These are phyloP conservation scores for Globisporangium apiculatum DNA, from an alignment of 352 stramenopile species.

Conservation along the genomic window DNA sequence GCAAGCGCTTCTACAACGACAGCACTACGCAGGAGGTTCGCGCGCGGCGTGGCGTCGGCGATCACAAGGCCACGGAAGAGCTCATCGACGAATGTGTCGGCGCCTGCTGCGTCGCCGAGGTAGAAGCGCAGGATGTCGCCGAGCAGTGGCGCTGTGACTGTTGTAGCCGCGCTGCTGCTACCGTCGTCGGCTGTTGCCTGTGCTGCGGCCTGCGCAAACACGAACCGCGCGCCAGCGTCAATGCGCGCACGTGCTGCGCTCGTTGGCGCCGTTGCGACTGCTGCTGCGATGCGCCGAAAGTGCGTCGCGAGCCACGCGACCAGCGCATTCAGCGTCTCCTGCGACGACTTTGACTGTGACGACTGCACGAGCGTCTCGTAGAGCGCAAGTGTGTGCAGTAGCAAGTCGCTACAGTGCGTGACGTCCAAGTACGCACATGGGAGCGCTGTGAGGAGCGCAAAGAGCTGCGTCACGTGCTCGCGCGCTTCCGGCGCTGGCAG, in stretches of 20 bases:
- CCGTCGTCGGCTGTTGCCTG: too few relatives aligned
- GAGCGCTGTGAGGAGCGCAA: constrained; percentile 24
- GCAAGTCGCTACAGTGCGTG: constrained; percentile 10
- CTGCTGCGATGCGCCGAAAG: constrained; percentile 12
- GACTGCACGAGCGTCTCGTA: constrained; percentile 1
- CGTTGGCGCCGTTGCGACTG: not conserved
- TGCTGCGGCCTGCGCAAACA: constrained; percentile 7
- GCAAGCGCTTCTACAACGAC: constrained; percentile 33
- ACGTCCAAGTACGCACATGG: constrained; percentile 27
- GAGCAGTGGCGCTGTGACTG: constrained; percentile 10
- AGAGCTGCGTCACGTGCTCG: constrained; percentile 14
- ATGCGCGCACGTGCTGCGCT: constrained; percentile 3
- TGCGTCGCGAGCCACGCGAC: constrained; percentile 12
- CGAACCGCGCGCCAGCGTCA: constrained; percentile 5
- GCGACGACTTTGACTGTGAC: not conserved
- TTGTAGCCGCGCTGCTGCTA: not conserved
- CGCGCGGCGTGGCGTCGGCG: not conserved
- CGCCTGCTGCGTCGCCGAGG: constrained; percentile 9
- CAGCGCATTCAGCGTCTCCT: constrained; percentile 2
- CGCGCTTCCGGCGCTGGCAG: not conserved
- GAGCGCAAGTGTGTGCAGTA: constrained; percentile 10
- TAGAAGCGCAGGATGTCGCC: constrained; percentile 28
- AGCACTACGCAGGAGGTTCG: constrained; percentile 18
- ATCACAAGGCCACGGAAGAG: constrained; percentile 17
- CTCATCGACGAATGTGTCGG: constrained; percentile 23